Conservation (phyloP, 108 stramenopile species). For the Nannochloropsis gaditana region DNA sequence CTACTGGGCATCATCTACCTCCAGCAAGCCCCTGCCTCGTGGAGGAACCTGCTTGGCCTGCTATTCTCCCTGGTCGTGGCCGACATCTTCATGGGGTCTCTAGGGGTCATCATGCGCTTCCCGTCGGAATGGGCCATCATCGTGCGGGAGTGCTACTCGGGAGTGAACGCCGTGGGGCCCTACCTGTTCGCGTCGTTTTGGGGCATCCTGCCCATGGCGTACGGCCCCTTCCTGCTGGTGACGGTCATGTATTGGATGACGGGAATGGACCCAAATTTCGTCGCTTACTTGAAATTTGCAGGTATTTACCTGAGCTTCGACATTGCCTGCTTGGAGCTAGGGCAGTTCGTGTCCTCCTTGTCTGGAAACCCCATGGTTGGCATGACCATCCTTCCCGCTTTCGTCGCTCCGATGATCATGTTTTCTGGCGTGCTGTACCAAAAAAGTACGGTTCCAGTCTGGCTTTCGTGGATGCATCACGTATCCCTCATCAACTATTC, state of each 20-base stretch:
- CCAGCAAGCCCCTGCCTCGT: neutral
- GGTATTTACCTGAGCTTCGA: slow-evolving; percentile 17
- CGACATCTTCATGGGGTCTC: neutral
- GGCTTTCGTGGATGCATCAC: neutral
- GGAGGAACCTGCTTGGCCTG: neutral
- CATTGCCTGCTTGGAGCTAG: neutral
- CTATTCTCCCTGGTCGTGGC: neutral
- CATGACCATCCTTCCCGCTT: neutral
- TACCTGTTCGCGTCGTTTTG: slow-evolving; percentile 20
- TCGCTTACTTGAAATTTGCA: neutral
- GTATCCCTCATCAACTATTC: neutral
- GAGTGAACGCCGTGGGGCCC: neutral
- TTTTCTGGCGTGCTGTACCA: neutral
- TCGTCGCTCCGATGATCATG: neutral
- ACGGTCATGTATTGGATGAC: slow-evolving; percentile 16
- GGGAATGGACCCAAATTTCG: neutral
- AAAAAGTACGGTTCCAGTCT: slow-evolving; percentile 10
- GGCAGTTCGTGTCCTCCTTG: slow-evolving; percentile 3
- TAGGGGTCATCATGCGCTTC: neutral
- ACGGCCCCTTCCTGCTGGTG: neutral
- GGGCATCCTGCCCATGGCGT: neutral
- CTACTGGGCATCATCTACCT: neutral
- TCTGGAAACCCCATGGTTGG: slow-evolving; percentile 7
- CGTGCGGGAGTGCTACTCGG: slow-evolving; percentile 1
- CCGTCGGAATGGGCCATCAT: neutral